Base-by-base conservation (phyloP, 2,329 filamentous ascomycete genomes). In the Aspergillus brunneoviolaceus region DNA sequence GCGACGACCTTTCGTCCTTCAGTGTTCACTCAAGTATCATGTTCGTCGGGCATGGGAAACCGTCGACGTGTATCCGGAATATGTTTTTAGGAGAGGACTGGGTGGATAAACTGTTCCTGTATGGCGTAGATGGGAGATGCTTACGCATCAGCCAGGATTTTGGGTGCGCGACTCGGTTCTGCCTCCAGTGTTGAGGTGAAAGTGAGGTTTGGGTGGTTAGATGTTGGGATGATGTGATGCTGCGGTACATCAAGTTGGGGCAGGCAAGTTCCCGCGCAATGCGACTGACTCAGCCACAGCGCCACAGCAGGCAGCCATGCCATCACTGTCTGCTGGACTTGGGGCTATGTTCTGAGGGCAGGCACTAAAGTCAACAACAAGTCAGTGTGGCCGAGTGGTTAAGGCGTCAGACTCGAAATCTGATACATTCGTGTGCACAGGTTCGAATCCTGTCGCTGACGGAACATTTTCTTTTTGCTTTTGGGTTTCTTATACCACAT, bases 1-100 rank as follows among this genome's bases (percentile, higher is more conserved):
- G 65, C 58, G 58, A 65, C 62, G 65, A 67, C 61, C 55, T 49
- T 54, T 63, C 58, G 51, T 63, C 49, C 48, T 45, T 66, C 59
- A 60, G 62, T 63, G 65, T 65, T 50, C 51, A 54, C 62, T 68
- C 66, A 69, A 59, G 61, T 71, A 62, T 61, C 67, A 69, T 70
- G 57, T 63, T 67, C 60, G 52, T 39, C 53, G 53, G 51, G 39
- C 11, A 33, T n/a, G 33, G 33, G 53, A 48, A 12, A 19, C 45
- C 31, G 53, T 31, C 19, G 25, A 55, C 42, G 23, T 45, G 48
- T 54, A 48, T 51, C 16, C 16, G 39, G 39, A 19, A 7, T 45
- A 16, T 45, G 39, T 3, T 45, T 19, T n/a, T 7, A 19, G 5
- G 2, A 5, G 39, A 7, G n/a, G 39, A 45, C 39, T 16, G 16